phyloP scores from a whole-genome alignment of 108 stramenopile genomes.

The Cyclostephanos invisitatus region DNA sequence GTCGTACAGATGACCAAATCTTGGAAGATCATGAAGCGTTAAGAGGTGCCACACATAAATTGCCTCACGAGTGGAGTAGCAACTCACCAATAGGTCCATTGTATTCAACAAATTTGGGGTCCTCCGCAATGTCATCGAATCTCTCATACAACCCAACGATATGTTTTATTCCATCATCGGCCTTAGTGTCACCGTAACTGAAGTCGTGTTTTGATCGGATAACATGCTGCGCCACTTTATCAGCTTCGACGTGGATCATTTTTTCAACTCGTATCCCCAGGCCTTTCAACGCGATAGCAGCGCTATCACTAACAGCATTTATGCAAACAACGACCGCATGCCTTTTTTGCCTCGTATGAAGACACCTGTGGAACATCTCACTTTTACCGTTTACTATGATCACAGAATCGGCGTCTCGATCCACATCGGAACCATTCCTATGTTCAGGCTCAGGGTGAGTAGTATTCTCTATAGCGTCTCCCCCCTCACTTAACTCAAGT shows the following conservation, averaged over 20 bases:
- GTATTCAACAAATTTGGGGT: slow-evolving; percentile 17
- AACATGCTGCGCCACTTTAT: slow-evolving; percentile 53
- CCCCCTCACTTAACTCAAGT: background rate
- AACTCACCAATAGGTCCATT: slow-evolving; percentile 35
- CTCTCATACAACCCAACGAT: slow-evolving; percentile 37
- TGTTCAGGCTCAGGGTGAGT: slow-evolving; percentile 4
- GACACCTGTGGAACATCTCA: background rate
- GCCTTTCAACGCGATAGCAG: slow-evolving; percentile 27
- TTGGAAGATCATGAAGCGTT: background rate
- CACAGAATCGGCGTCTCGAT: background rate
- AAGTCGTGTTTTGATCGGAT: slow-evolving; percentile 48
- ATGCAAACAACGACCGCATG: slow-evolving; percentile 34
- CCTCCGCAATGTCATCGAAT: slow-evolving; percentile 16
- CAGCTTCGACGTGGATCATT: slow-evolving; percentile 60
- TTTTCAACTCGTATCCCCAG: slow-evolving; percentile 11
- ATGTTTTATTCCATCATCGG: slow-evolving; percentile 43
- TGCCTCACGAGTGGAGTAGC: no score
- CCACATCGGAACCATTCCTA: background rate
- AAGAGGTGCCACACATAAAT: background rate
- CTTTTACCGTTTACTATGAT: background rate
- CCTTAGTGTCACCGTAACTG: slow-evolving; percentile 19
- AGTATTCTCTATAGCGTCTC: background rate
- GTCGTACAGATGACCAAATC: slow-evolving; percentile 29
- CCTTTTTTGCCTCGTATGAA: background rate
- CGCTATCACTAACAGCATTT: slow-evolving; percentile 31